Conservation (phyloP, 2,329 filamentous ascomycete genomes). For the Grosmannia huntii region DNA sequence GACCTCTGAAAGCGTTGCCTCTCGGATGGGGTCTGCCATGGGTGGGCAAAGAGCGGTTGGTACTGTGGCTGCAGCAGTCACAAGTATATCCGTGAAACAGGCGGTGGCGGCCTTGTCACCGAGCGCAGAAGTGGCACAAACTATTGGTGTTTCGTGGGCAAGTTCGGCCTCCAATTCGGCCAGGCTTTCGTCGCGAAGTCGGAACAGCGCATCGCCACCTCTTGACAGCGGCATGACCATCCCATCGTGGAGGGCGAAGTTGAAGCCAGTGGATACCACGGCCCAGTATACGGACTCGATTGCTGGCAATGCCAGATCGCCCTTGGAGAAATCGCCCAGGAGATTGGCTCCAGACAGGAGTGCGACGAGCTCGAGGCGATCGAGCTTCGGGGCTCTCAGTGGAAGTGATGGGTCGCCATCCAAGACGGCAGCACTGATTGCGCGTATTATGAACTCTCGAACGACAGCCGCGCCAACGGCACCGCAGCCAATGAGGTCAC, state of each 20-base stretch:
- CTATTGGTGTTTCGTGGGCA: not conserved
- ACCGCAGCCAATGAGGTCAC: not conserved
- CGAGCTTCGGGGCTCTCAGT: not conserved
- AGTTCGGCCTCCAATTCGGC: too few species aligned
- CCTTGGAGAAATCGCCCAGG: not conserved
- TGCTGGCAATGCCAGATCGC: not conserved
- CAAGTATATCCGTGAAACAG: not conserved
- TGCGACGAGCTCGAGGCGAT: not conserved
- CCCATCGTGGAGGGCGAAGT: not conserved
- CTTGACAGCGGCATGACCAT: not conserved
- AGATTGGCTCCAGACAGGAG: not conserved
- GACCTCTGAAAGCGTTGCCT: not conserved
- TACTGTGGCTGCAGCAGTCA: too few species aligned
- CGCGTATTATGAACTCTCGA: slow-evolving; percentile 8
- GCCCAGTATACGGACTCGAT: not conserved
- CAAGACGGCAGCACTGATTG: slow-evolving; percentile 9
- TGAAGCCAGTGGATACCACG: not conserved
- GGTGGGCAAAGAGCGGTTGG: not conserved
- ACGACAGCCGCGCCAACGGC: not conserved
- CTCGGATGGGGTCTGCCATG: not conserved
- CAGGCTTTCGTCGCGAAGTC: too few species aligned
- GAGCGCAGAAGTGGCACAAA: not conserved
- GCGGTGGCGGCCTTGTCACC: not conserved
- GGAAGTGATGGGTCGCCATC: slow-evolving; percentile 3
- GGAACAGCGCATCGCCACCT: not conserved